These are phyloP conservation scores for Amyloporia xantha DNA, from an alignment of 768 basidiomycete species.

Conservation along the genomic window DNA sequence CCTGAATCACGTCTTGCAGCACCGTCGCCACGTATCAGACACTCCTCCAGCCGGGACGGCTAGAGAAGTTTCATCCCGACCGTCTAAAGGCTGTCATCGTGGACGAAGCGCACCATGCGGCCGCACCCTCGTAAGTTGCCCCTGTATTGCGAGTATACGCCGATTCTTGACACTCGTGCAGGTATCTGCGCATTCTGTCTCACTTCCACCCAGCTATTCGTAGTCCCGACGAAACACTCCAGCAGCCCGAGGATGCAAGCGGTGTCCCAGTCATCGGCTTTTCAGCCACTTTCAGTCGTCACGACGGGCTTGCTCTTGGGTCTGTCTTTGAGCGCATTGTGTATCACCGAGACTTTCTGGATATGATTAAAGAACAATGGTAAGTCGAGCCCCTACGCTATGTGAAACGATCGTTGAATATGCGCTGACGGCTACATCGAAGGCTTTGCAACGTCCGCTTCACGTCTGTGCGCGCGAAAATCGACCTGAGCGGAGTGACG, in stretches of 20 bases:
- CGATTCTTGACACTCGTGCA: slow-evolving; percentile 19
- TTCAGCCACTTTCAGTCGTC: slow-evolving; percentile 89
- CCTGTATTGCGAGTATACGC: slow-evolving; percentile 18
- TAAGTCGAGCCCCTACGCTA: slow-evolving; percentile 22
- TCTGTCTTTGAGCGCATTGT: slow-evolving; percentile 89
- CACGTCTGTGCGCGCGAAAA: slow-evolving; percentile 70
- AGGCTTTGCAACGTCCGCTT: slow-evolving; percentile 86
- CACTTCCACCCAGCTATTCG: slow-evolving; percentile 68
- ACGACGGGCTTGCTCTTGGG: slow-evolving; percentile 85
- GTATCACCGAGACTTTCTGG: slow-evolving; percentile 83
- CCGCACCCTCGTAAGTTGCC: slow-evolving; percentile 66
- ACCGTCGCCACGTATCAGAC: slow-evolving; percentile 92
- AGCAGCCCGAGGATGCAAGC: slow-evolving; percentile 33
- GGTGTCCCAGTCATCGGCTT: slow-evolving; percentile 86
- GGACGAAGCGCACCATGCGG: slow-evolving; percentile 95
- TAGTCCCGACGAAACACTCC: slow-evolving; percentile 40
- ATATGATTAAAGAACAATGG: slow-evolving; percentile 95
- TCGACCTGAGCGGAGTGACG: slow-evolving; percentile 63
- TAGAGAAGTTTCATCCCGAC: slow-evolving; percentile 70
- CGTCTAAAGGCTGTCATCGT: slow-evolving; percentile 71
- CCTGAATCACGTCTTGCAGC: slow-evolving; percentile 28
- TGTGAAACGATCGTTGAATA: background rate
- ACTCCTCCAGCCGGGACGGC: slow-evolving; percentile 51
- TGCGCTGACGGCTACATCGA: background rate
- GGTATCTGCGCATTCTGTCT: slow-evolving; percentile 81